phyloP scores from a whole-genome alignment of 2,329 filamentous ascomycete species.

The Trichoderma guizhouense region DNA sequence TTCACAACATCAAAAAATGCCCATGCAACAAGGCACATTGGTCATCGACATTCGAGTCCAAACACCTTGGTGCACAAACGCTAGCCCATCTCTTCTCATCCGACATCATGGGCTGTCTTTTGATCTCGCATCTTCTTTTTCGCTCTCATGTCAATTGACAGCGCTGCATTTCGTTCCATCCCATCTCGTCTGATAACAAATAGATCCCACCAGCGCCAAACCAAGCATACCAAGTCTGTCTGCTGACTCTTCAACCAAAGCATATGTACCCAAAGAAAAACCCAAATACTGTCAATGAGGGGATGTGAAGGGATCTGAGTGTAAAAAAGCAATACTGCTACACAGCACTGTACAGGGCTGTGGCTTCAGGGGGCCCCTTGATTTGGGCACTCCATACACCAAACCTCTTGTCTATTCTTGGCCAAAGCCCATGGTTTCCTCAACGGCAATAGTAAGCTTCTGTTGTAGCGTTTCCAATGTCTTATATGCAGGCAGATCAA shows the following conservation, averaged over 20 bases:
- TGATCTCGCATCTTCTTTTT: not conserved
- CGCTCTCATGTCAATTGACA: constrained; percentile 1
- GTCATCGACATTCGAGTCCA: not conserved
- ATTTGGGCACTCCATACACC: constrained; percentile 14
- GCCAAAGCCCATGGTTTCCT: constrained; percentile 98
- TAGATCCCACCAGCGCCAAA: constrained; percentile 32
- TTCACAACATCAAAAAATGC: not conserved
- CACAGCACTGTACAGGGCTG: constrained; percentile 10
- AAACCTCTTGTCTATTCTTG: constrained; percentile 66
- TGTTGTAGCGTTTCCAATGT: constrained; percentile 76
- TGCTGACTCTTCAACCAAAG: constrained; percentile 31
- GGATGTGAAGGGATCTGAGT: constrained; percentile 1
- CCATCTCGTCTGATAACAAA: constrained; percentile 18
- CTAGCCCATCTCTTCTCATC: not conserved
- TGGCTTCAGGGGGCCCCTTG: not conserved
- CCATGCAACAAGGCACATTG: not conserved
- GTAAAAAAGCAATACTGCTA: constrained; percentile 1
- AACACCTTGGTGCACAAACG: not conserved
- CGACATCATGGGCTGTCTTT: not conserved
- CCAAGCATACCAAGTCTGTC: constrained; percentile 31
- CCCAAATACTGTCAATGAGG: constrained; percentile 20
- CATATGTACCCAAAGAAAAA: constrained; percentile 31
- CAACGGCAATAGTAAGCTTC: constrained; percentile 94
- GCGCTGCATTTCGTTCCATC: constrained; percentile 16
- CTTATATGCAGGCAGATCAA: constrained; percentile 94